Conservation (phyloP, 306 rosid species). For the Herpetospermum pedunculosum region DNA sequence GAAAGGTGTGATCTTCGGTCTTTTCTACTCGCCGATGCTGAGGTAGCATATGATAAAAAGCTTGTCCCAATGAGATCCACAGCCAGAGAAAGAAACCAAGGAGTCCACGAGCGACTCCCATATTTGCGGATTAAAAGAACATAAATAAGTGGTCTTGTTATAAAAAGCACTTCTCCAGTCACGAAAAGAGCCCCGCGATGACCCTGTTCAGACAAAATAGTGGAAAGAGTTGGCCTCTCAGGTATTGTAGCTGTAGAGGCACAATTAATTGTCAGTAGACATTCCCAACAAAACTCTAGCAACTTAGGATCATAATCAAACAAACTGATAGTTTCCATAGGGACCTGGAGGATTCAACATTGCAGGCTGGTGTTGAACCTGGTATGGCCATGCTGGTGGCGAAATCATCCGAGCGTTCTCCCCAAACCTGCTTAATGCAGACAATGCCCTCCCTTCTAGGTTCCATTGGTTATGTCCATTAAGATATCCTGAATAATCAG, state of each 20-base stretch:
- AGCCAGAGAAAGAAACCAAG: conserved; percentile 77
- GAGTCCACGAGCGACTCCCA: conserved; percentile 77
- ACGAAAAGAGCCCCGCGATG: conserved; percentile 52
- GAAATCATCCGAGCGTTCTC: conserved; percentile 56
- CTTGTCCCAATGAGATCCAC: conserved; percentile 49
- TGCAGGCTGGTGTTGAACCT: conserved; percentile 55
- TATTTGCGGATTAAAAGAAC: conserved; percentile 64
- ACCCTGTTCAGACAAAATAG: conserved; percentile 55
- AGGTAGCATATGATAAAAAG: conserved; percentile 44
- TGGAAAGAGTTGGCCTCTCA: conserved; percentile 44
- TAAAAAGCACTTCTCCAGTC: conserved; percentile 61
- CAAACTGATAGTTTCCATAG: neutral
- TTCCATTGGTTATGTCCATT: conserved; percentile 40
- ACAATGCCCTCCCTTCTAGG: conserved; percentile 73
- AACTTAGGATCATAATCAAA: neutral
- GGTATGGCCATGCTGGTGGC: conserved; percentile 41
- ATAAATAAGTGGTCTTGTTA: conserved; percentile 73
- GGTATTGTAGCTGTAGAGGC: conserved; percentile 35
- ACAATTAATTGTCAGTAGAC: conserved; percentile 21
- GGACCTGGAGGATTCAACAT: conserved; percentile 49
- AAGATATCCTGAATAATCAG: conserved; percentile 29
- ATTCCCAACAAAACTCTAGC: neutral
- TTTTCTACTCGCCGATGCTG: conserved; percentile 24
- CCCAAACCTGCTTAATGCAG: conserved; percentile 73
- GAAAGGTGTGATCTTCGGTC: conserved; percentile 41